Percentiles rank a stretch among this genome's conserved stretches.
phyloP scores from a whole-genome alignment of 1,139 yeast species.

The Magnusiomyces sp. region DNA sequence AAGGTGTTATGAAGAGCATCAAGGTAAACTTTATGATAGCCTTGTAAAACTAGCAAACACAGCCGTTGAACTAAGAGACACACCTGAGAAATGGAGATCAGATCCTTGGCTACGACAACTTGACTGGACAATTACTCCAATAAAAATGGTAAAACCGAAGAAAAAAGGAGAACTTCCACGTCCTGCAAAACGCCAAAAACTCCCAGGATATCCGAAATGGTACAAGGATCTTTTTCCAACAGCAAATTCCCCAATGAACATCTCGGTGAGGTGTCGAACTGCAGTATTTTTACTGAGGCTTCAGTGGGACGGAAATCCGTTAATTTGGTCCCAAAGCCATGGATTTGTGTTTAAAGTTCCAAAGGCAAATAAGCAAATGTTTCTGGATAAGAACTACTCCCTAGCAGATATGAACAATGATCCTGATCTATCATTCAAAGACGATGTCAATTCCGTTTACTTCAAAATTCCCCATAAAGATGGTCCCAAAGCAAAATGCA shows the following conservation, averaged over 20 bases:
- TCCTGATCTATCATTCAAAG: constrained; percentile 22
- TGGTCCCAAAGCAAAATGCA: constrained; percentile 68
- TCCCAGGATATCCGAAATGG: constrained; percentile 95
- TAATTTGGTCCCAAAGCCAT: constrained; percentile 63
- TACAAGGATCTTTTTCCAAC: constrained; percentile 62
- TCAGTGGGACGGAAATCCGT: constrained; percentile 80
- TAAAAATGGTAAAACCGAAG: constrained; percentile 60
- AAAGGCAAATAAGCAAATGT: constrained; percentile 32
- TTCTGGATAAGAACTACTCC: constrained; percentile 47
- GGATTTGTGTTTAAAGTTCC: constrained; percentile 87
- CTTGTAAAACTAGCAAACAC: constrained; percentile 54
- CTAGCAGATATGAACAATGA: constrained; percentile 34
- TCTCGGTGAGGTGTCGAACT: constrained; percentile 65
- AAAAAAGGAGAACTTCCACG: constrained; percentile 41
- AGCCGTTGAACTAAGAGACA: constrained; percentile 38
- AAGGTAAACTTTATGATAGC: constrained; percentile 48
- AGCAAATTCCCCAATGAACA: constrained; percentile 39
- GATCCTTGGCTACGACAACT: constrained; percentile 91
- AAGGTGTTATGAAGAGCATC: constrained; percentile 49
- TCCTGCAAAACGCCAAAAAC: constrained; percentile 53
- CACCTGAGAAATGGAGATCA: constrained; percentile 26
- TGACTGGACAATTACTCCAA: constrained; percentile 70
- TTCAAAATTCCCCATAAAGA: constrained; percentile 88
- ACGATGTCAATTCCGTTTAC: constrained; percentile 24
- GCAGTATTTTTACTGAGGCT: constrained; percentile 70